Percentiles rank a stretch among this genome's conserved stretches.
Conservation (phyloP, 805 yeast species). For the Trichomonascus vanleenenianus region DNA sequence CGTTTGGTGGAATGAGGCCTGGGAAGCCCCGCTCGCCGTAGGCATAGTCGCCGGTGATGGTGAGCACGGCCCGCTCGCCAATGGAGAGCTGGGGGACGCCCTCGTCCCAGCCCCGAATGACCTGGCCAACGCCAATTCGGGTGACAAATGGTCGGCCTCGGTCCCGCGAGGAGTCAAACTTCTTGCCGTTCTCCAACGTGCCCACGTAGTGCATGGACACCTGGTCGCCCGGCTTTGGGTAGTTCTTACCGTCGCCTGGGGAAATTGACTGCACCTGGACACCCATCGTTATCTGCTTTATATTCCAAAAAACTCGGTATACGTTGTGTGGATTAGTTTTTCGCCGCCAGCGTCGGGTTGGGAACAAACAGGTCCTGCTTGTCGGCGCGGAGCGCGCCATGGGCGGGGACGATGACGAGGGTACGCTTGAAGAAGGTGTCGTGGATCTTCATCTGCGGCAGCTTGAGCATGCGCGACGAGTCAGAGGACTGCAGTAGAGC, state of each 20-base stretch:
- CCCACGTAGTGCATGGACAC: constrained; percentile 96
- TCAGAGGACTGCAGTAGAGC: background rate
- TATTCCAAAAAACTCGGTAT: no score
- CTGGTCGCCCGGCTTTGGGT: constrained; percentile 79
- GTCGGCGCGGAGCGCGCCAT: constrained; percentile 9
- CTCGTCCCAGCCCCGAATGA: constrained; percentile 94
- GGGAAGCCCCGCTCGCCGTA: constrained; percentile 96
- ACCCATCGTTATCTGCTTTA: constrained; percentile 27
- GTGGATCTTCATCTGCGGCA: constrained; percentile 59
- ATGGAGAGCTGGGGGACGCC: constrained; percentile 87
- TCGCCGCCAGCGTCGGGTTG: background rate
- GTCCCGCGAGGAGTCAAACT: constrained; percentile 91
- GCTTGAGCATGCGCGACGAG: constrained; percentile 16
- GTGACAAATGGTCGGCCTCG: constrained; percentile 95
- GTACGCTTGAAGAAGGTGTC: constrained; percentile 63
- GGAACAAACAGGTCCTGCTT: constrained; percentile 8
- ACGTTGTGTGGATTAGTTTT: background rate
- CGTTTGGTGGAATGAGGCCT: constrained; percentile 93
- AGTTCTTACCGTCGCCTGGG: constrained; percentile 76
- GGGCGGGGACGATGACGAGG: constrained; percentile 43
- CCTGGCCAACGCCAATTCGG: constrained; percentile 91
- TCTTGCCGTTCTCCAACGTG: constrained; percentile 89
- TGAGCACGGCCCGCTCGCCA: constrained; percentile 88
- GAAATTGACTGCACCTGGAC: constrained; percentile 30
- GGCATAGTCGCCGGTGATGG: constrained; percentile 89